phyloP scores from a whole-genome alignment of 2,329 filamentous ascomycete species.

The Pyrenophora seminiperda region DNA sequence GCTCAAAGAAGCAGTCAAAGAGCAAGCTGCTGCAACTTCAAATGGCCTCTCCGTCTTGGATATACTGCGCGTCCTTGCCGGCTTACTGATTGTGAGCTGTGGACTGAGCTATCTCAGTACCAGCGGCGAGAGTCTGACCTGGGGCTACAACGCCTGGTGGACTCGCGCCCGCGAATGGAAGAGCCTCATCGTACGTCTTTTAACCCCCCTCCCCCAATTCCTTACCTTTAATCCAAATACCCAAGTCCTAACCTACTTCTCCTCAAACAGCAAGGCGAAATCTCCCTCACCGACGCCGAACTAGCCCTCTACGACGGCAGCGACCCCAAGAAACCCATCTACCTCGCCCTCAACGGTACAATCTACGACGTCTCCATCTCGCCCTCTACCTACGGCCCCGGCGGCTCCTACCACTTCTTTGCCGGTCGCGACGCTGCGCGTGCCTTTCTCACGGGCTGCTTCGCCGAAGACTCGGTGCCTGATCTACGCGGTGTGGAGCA shows the following conservation, averaged over 20 bases:
- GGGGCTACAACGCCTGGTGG: slow-evolving; percentile 49
- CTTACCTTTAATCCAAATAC: no score
- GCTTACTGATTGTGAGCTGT: slow-evolving; percentile 68
- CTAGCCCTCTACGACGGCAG: slow-evolving; percentile 78
- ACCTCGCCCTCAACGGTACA: slow-evolving; percentile 85
- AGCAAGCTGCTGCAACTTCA: slow-evolving; percentile 30
- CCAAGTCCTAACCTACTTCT: slow-evolving; percentile 1
- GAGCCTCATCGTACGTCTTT: slow-evolving; percentile 33
- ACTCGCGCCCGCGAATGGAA: slow-evolving; percentile 45
- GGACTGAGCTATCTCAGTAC: slow-evolving; percentile 79
- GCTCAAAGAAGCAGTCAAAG: slow-evolving; percentile 31
- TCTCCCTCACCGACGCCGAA: slow-evolving; percentile 75
- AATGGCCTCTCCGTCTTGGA: slow-evolving; percentile 58
- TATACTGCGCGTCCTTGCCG: slow-evolving; percentile 70
- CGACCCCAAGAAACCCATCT: slow-evolving; percentile 76
- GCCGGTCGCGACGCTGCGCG: slow-evolving; percentile 84
- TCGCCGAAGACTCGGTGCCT: slow-evolving; percentile 79
- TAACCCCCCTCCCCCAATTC: not conserved
- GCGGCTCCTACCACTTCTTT: slow-evolving; percentile 86
- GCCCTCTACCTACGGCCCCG: slow-evolving; percentile 61
- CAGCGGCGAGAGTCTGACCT: slow-evolving; percentile 60
- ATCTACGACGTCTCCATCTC: slow-evolving; percentile 82
- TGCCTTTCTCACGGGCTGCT: slow-evolving; percentile 92
- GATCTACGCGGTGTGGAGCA: slow-evolving; percentile 87
- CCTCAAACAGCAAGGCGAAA: slow-evolving; percentile 56